phyloP scores from a whole-genome alignment of 148 eudicot genomes.

The Fallopia convolvulus region DNA sequence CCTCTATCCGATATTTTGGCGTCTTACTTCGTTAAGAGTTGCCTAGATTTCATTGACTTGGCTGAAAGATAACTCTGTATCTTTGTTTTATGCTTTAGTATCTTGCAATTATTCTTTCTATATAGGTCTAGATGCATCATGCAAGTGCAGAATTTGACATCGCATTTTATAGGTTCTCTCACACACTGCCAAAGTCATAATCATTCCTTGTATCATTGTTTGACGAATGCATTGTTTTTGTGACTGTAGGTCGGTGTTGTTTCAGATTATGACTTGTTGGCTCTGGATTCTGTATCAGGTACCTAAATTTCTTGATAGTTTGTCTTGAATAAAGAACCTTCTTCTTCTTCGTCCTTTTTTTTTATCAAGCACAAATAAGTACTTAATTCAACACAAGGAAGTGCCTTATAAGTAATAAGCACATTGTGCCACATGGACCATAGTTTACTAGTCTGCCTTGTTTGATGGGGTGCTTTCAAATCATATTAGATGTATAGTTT shows the following conservation, averaged over 20 bases:
- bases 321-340: background rate
- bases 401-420: background rate
- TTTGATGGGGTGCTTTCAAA: background rate
- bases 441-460: background rate
- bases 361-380: background rate
- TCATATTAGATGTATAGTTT: background rate
- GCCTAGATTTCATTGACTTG: background rate
- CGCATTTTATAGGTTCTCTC: background rate
- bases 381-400: background rate
- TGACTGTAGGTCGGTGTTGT: slow-evolving; percentile 80
- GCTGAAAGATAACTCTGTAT: background rate
- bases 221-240: slow-evolving; percentile 7
- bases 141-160: background rate
- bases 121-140: background rate
- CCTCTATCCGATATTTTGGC: background rate
- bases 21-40: background rate
- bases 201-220: background rate
- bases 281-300: slow-evolving; percentile 95
- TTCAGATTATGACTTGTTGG: slow-evolving; percentile 87
- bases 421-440: background rate
- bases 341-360: background rate
- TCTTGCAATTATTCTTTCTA: background rate
- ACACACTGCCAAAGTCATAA: background rate
- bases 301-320: background rate
- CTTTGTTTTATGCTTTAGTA: background rate